These are phyloP conservation scores for Backusella sp. DNA, from an alignment of 192 early-diverging fungal species.

Conservation along the genomic window DNA sequence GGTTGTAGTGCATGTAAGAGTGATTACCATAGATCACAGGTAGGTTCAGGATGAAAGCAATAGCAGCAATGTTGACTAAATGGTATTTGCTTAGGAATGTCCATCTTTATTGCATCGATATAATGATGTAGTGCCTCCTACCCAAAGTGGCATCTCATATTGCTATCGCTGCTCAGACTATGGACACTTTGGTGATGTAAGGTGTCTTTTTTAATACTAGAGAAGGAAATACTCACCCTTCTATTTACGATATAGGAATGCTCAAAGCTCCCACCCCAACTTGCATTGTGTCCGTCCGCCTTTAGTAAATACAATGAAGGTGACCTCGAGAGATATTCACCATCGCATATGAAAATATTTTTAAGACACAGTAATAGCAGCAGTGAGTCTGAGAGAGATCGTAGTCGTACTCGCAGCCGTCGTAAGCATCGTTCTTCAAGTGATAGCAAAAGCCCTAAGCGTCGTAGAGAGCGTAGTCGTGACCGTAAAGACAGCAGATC, in stretches of 20 bases:
- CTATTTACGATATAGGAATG: not conserved
- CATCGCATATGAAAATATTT: not conserved
- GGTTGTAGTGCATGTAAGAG: not conserved
- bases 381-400: not conserved
- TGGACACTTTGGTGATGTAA: not conserved
- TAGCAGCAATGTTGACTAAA: not conserved
- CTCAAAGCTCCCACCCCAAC: not conserved
- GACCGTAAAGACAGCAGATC: not conserved
- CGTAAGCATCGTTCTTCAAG: not conserved
- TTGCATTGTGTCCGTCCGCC: not conserved
- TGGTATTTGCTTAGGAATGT: not conserved
- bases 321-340: not conserved
- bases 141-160: not conserved
- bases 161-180: not conserved
- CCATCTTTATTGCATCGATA: not conserved
- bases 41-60: not conserved
- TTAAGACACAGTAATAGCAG: not conserved
- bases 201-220: not conserved
- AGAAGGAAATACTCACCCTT: not conserved
- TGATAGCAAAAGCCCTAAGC: not conserved
- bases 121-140: not conserved
- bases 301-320: slow-evolving; percentile 1
- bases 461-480: not conserved
- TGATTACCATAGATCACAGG: not conserved
- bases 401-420: not conserved